Evolutionary conservation across 2,329 filamentous ascomycete species (phyloP).

Genomic region (Mariannaea sp.): DNA sequence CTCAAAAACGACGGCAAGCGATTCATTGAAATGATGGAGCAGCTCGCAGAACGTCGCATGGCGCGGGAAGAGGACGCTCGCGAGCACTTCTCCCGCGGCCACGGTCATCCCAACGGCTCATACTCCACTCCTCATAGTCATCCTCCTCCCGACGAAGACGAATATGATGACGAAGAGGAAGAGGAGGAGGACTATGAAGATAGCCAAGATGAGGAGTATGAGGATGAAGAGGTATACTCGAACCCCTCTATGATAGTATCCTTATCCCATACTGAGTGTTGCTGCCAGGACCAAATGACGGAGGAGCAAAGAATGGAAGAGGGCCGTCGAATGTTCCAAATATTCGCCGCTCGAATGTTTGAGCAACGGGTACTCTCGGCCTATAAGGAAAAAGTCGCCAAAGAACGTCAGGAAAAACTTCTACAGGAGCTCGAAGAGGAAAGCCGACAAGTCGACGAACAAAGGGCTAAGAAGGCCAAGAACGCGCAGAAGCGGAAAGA

Average conservation of each 20-base stretch:
- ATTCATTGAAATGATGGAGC: constrained; percentile 99
- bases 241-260: constrained; percentile 47
- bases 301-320: constrained; percentile 99
- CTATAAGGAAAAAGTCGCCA: constrained; percentile 96
- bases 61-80: constrained; percentile 87
- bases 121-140: constrained; percentile 69
- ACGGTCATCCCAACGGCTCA: constrained; percentile 64
- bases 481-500: constrained; percentile 96
- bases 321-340: constrained; percentile 97
- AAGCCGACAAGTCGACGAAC: constrained; percentile 72
- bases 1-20: constrained; percentile 99
- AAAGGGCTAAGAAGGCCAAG: constrained; percentile 89
- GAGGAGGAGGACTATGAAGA: constrained; percentile 66
- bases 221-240: constrained; percentile 77
- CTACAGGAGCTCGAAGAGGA: constrained; percentile 92
- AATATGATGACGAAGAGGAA: constrained; percentile 71
- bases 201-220: constrained; percentile 68
- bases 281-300: constrained; percentile 85
- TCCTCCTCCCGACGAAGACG: constrained; percentile 76
- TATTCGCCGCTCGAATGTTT: constrained; percentile 99
- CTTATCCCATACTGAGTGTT: constrained; percentile 50
- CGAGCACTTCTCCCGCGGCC: constrained; percentile 64
- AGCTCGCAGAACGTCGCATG: constrained; percentile 96
- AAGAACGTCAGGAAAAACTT: constrained; percentile 87
- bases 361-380: constrained; percentile 94